Evolutionary conservation across 2,329 filamentous ascomycete genomes (phyloP).

Genomic region (Botrytis aclada): DNA sequence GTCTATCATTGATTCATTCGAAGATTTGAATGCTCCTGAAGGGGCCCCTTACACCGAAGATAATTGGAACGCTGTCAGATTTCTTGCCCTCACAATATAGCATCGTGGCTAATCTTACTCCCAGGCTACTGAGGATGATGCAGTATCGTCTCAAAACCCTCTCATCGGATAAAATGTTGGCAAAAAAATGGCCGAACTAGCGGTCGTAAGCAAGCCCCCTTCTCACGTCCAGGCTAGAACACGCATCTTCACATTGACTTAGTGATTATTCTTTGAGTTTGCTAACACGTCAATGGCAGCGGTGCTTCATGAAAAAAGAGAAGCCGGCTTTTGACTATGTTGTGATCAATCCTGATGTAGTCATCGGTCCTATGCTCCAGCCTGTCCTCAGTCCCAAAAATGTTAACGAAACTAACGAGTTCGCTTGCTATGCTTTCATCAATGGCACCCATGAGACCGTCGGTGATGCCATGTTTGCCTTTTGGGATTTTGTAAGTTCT

Average conservation of each 20-base stretch:
- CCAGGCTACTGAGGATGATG: constrained; percentile 22
- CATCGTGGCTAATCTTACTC: not conserved
- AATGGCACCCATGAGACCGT: constrained; percentile 46
- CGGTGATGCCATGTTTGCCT: constrained; percentile 18
- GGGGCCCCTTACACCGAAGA: constrained; percentile 49
- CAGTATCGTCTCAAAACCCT: constrained; percentile 42
- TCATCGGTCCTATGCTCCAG: constrained; percentile 60
- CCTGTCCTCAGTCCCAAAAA: constrained; percentile 57
- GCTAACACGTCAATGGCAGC: constrained; percentile 35
- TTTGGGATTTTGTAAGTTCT: constrained; percentile 38
- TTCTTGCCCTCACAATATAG: constrained; percentile 40
- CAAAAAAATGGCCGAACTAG: constrained; percentile 63
- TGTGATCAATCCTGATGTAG: constrained; percentile 58
- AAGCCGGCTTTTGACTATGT: constrained; percentile 54
- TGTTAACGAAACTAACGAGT: constrained; percentile 66
- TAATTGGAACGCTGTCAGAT: constrained; percentile 50
- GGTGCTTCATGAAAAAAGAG: constrained; percentile 55
- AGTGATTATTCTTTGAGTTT: not conserved
- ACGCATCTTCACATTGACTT: not conserved
- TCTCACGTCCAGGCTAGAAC: not conserved
- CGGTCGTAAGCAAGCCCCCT: constrained; percentile 40
- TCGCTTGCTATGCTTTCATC: constrained; percentile 49
- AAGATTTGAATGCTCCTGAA: constrained; percentile 50
- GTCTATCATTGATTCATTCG: constrained; percentile 59
- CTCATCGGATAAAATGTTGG: constrained; percentile 35